phyloP scores from a whole-genome alignment of 768 basidiomycete genomes.

The Tricholoma terreum region DNA sequence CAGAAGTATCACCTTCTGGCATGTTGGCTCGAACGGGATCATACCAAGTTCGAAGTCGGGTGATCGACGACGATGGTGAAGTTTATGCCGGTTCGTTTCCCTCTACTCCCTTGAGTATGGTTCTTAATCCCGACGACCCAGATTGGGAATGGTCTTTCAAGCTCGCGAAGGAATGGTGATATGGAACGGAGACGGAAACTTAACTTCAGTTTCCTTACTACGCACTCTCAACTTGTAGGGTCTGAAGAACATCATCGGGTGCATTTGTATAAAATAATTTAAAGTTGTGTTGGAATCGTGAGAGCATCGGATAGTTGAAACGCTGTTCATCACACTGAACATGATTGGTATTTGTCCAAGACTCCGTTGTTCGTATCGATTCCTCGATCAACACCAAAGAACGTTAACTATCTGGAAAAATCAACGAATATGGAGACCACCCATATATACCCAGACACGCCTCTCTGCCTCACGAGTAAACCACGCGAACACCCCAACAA shows the following conservation, averaged over 20 bases:
- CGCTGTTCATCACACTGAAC: background rate
- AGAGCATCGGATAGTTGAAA: background rate
- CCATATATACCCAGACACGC: constrained; percentile 5
- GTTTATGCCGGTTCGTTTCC: constrained; percentile 68
- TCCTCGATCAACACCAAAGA: background rate
- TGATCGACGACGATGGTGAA: constrained; percentile 83
- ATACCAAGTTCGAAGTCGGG: constrained; percentile 76
- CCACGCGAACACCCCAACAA: constrained; percentile 12
- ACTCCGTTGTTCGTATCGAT: background rate
- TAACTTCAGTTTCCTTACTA: constrained; percentile 5
- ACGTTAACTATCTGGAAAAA: background rate
- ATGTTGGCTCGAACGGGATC: constrained; percentile 78
- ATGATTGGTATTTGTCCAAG: background rate
- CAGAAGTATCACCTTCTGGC: constrained; percentile 72
- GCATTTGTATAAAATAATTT: constrained; percentile 8
- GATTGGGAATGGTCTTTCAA: constrained; percentile 93
- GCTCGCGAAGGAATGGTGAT: constrained; percentile 87
- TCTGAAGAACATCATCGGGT: constrained; percentile 9
- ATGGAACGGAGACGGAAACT: background rate
- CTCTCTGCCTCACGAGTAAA: constrained; percentile 5
- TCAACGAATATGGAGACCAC: background rate
- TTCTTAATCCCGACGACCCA: constrained; percentile 19
- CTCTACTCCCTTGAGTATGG: background rate
- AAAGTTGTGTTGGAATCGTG: background rate
- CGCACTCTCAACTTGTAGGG: constrained; percentile 12